Conservation (phyloP, 2,329 filamentous ascomycete species). For the Fusarium lyarnte region DNA sequence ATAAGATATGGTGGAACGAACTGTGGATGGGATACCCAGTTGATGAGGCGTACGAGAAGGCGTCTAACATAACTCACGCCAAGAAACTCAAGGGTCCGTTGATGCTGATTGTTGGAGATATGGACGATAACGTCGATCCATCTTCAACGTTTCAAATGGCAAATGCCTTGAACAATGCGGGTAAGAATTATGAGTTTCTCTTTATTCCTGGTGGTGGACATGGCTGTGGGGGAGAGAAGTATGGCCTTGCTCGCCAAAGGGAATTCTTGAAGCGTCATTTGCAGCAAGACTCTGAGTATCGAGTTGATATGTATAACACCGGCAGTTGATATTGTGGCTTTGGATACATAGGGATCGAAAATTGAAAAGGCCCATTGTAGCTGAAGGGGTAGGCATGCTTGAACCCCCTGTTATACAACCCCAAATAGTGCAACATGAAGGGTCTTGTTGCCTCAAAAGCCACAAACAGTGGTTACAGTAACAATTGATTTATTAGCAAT, state of each 20-base stretch:
- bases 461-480: not conserved
- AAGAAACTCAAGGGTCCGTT: conserved; percentile 41
- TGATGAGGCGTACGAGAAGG: conserved; percentile 42
- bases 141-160: conserved; percentile 45
- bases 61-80: conserved; percentile 44
- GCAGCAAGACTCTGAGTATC: not conserved
- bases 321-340: not conserved
- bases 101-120: conserved; percentile 44
- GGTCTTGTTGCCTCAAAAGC: conserved; percentile 9
- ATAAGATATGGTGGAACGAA: conserved; percentile 47
- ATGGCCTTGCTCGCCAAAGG: conserved; percentile 33
- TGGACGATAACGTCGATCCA: conserved; percentile 46
- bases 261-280: conserved; percentile 32
- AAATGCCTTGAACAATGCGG: conserved; percentile 39
- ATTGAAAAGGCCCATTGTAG: not conserved
- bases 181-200: conserved; percentile 45
- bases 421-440: conserved; percentile 20
- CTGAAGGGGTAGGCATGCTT: not conserved
- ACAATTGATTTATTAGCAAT: not conserved
- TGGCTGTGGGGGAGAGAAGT: conserved; percentile 22
- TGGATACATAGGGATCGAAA: not conserved
- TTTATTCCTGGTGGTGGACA: conserved; percentile 40
- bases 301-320: conserved; percentile 7
- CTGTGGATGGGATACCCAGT: conserved; percentile 48
- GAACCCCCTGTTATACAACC: conserved; percentile 13